Evolutionary conservation across 257 asterid genomes (phyloP).

Genomic region (Solanum pennellii): DNA sequence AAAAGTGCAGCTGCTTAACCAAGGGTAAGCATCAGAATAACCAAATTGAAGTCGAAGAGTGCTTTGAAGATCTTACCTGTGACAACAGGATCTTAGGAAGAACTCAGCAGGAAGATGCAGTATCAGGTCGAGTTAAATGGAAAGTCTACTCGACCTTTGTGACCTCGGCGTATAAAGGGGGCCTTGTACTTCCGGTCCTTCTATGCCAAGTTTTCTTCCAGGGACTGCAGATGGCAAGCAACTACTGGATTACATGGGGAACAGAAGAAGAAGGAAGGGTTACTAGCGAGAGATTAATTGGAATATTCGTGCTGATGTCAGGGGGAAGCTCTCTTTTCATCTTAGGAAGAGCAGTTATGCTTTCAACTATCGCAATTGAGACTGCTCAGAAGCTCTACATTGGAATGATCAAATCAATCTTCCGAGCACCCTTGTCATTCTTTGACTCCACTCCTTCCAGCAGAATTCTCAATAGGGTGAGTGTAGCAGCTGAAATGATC

Average conservation of each 20-base stretch:
- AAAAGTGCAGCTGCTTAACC: constrained; percentile 1
- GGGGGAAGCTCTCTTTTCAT: constrained; percentile 72
- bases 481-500: constrained; percentile 2
- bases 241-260: constrained; percentile 92
- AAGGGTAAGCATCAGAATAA: constrained; percentile 14
- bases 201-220: constrained; percentile 68
- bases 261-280: constrained; percentile 39
- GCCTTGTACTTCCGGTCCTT: constrained; percentile 59
- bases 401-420: constrained; percentile 47
- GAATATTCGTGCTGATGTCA: constrained; percentile 53
- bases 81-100: constrained; percentile 14
- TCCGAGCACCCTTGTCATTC: constrained; percentile 71
- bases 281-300: constrained; percentile 29
- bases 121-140: constrained; percentile 76
- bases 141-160: constrained; percentile 53
- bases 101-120: constrained; percentile 36
- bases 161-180: constrained; percentile 68
- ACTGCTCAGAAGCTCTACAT: constrained; percentile 57
- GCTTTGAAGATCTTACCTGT: constrained; percentile 23
- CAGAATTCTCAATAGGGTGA: constrained; percentile 72
- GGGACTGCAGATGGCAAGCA: constrained; percentile 71
- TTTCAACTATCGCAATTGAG: constrained; percentile 66
- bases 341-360: constrained; percentile 61
- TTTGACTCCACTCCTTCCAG: constrained; percentile 78
- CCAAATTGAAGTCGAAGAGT: constrained; percentile 27